A percentile compares a stretch with the other conserved stretches of the same genome.
Evolutionary conservation across 2,329 filamentous ascomycete genomes (phyloP).

Genomic region (Talaromyces marneffei): DNA sequence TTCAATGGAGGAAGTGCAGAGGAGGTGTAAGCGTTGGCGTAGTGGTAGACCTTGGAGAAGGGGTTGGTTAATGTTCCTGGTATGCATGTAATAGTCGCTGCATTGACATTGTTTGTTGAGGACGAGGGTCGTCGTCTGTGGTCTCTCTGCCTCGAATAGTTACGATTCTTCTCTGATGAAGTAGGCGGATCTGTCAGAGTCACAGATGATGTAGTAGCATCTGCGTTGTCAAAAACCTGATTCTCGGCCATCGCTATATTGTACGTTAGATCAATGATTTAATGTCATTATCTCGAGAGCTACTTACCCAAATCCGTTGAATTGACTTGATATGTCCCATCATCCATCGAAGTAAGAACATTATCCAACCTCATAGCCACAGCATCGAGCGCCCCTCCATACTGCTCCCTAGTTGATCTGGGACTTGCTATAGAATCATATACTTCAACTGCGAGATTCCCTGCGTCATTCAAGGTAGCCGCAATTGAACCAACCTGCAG

Average conservation of each 20-base stretch:
- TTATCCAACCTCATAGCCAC: constrained; percentile 8
- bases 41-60: constrained; percentile 71
- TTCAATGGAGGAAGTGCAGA: constrained; percentile 60
- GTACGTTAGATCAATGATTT: background rate
- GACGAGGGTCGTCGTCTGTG: background rate
- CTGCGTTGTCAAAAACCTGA: background rate
- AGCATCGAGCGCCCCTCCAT: constrained; percentile 6
- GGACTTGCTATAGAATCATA: constrained; percentile 1
- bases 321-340: constrained; percentile 7
- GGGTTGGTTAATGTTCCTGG: constrained; percentile 39
- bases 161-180: background rate
- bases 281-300: background rate
- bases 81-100: constrained; percentile 17
- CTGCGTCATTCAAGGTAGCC: constrained; percentile 11
- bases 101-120: background rate
- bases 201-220: background rate
- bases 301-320: constrained; percentile 10
- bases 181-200: background rate
- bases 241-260: background rate
- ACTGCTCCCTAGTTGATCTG: constrained; percentile 1
- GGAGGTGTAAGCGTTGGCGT: constrained; percentile 70
- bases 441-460: constrained; percentile 11
- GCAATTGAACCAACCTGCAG: constrained; percentile 3
- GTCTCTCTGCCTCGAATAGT: background rate
- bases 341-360: constrained; percentile 15